Evolutionary conservation across 2,329 filamentous ascomycete genomes (phyloP).

Genomic region (Curvularia lunata): DNA sequence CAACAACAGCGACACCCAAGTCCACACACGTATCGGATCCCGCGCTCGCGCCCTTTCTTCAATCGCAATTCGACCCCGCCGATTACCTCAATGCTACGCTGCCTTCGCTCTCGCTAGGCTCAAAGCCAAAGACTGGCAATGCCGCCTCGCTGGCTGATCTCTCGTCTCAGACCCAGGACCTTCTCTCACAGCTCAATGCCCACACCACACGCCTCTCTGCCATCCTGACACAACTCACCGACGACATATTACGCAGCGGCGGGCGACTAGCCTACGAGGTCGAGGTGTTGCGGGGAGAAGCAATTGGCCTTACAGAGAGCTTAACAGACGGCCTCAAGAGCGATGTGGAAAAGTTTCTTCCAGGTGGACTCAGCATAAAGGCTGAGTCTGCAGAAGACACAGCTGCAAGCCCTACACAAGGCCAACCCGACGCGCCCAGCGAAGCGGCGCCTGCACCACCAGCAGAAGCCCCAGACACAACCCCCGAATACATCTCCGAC

Average conservation of each 20-base stretch:
- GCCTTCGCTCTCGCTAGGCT: constrained; percentile 66
- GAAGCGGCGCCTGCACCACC: constrained; percentile 2
- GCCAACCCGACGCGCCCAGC: constrained; percentile 7
- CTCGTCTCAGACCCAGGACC: constrained; percentile 78
- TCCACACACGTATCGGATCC: constrained; percentile 71
- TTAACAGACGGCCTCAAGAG: constrained; percentile 73
- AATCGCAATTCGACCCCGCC: constrained; percentile 78
- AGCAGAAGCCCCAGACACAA: constrained; percentile 18
- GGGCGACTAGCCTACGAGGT: constrained; percentile 92
- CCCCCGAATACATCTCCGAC: constrained; percentile 68
- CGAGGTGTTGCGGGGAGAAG: constrained; percentile 88
- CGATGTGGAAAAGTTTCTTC: constrained; percentile 76
- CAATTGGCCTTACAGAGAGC: constrained; percentile 77
- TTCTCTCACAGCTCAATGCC: constrained; percentile 86
- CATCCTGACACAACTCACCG: constrained; percentile 85
- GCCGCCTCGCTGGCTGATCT: constrained; percentile 74
- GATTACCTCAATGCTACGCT: constrained; percentile 83
- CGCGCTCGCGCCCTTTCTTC: constrained; percentile 75
- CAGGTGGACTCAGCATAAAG: constrained; percentile 48
- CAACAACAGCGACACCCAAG: constrained; percentile 18
- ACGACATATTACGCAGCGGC: constrained; percentile 90
- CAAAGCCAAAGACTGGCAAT: constrained; percentile 48
- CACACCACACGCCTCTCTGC: constrained; percentile 84
- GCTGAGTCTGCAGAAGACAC: constrained; percentile 12
- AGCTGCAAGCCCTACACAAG: constrained; percentile 2